These are phyloP conservation scores for Sporobolomyces phaffii DNA, from an alignment of 768 basidiomycete species.

Conservation along the genomic window DNA sequence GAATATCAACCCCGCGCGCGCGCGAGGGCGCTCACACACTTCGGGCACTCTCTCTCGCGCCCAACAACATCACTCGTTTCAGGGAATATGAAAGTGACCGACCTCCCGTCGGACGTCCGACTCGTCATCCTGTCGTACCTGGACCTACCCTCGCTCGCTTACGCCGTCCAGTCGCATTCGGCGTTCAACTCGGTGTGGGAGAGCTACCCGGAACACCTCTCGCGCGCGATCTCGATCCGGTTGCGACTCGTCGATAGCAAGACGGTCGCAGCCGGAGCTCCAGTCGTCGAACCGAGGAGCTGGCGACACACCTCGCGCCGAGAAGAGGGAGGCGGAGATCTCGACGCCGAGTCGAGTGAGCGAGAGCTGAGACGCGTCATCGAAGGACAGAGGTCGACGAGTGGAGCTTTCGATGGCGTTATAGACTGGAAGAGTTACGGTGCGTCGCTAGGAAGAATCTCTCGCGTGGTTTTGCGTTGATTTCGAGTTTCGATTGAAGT, in stretches of 20 bases:
- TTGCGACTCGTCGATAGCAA: background rate
- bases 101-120: constrained; percentile 11
- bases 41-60: too few species aligned
- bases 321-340: background rate
- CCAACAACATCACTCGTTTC: too few species aligned
- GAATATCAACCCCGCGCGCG: too few species aligned
- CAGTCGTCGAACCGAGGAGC: background rate
- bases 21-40: too few species aligned
- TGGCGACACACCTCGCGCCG: too few species aligned
- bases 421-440: background rate
- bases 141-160: constrained; percentile 12
- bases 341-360: background rate
- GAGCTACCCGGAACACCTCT: background rate
- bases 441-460: background rate
- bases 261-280: background rate
- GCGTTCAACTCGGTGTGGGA: constrained; percentile 2
- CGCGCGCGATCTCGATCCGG: constrained; percentile 9
- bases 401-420: background rate
- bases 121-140: background rate
- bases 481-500: background rate
- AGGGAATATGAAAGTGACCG: background rate
- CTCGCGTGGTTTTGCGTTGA: background rate
- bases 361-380: constrained; percentile 4
- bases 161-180: background rate
- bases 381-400: background rate